These are phyloP conservation scores for Lyophyllum semitale DNA, from an alignment of 768 basidiomycete species.

Conservation along the genomic window DNA sequence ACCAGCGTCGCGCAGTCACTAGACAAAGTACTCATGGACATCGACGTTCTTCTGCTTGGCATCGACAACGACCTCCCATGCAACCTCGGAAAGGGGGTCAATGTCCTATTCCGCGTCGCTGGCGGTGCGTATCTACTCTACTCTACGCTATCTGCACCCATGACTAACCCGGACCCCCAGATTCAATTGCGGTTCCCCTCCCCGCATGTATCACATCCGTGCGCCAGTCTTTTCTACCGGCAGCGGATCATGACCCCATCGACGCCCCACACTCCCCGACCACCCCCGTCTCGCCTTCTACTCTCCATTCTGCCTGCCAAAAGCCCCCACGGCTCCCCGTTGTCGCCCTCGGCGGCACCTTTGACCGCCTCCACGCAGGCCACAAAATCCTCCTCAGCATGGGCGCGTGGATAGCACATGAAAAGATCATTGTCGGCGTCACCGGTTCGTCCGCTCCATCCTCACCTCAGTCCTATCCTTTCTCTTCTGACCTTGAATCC, in stretches of 20 bases:
- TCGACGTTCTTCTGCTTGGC: conserved; percentile 77
- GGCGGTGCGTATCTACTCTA: conserved; percentile 40
- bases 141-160: not conserved
- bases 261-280: conserved; percentile 2
- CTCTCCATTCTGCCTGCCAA: conserved; percentile 11
- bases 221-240: conserved; percentile 37
- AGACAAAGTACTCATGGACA: conserved; percentile 71
- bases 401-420: conserved; percentile 77
- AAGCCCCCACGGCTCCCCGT: conserved; percentile 51
- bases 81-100: conserved; percentile 41
- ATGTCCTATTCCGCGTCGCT: conserved; percentile 50
- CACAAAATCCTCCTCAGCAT: conserved; percentile 97
- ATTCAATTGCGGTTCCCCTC: conserved; percentile 41
- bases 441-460: conserved; percentile 55
- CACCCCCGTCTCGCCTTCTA: conserved; percentile 1
- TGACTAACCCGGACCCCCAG: conserved; percentile 22
- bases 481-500: conserved; percentile 2
- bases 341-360: conserved; percentile 91
- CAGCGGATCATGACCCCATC: conserved; percentile 21
- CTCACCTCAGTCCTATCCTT: conserved; percentile 5
- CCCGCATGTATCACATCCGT: conserved; percentile 42
- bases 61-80: conserved; percentile 45
- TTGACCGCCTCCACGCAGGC: conserved; percentile 96
- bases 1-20: conserved; percentile 69
- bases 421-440: conserved; percentile 88